Conservation (phyloP, 2,329 filamentous ascomycete genomes). For the Exophiala oligosperma region DNA sequence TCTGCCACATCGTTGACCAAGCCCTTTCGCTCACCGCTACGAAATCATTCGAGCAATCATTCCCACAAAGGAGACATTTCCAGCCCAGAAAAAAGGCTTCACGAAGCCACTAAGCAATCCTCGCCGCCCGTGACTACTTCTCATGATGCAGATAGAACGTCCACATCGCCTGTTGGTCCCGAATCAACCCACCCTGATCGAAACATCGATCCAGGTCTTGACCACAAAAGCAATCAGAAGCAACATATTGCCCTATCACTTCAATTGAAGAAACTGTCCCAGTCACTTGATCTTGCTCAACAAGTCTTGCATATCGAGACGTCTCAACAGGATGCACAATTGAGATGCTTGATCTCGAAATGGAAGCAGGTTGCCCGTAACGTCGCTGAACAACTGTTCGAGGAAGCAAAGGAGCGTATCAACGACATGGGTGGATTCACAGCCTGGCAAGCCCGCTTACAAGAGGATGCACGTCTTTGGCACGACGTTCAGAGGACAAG, state of each 20-base stretch:
- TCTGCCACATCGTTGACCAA: conserved; percentile 62
- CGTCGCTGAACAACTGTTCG: conserved; percentile 69
- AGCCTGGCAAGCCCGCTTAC: conserved; percentile 54
- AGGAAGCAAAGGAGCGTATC: conserved; percentile 59
- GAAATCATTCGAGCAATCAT: conserved; percentile 5
- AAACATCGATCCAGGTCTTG: conserved; percentile 26
- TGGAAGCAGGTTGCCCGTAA: conserved; percentile 63
- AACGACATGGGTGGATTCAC: conserved; percentile 63
- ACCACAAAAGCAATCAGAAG: conserved; percentile 38
- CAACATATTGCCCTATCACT: conserved; percentile 36
- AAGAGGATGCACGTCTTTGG: conserved; percentile 38
- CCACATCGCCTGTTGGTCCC: conserved; percentile 1
- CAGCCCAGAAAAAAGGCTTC: background rate
- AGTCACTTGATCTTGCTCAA: conserved; percentile 50
- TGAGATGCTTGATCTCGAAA: conserved; percentile 56
- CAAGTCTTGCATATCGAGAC: conserved; percentile 56
- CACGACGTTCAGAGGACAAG: conserved; percentile 33
- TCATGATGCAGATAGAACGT: background rate
- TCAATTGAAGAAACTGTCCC: conserved; percentile 32
- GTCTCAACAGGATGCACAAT: conserved; percentile 51
- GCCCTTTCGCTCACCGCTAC: conserved; percentile 66
- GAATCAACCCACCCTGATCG: conserved; percentile 10
- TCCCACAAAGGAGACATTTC: background rate
- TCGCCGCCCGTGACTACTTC: conserved; percentile 14
- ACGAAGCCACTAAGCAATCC: conserved; percentile 1